Conservation (phyloP, 2,329 filamentous ascomycete genomes). For the Fusarium falciforme region DNA sequence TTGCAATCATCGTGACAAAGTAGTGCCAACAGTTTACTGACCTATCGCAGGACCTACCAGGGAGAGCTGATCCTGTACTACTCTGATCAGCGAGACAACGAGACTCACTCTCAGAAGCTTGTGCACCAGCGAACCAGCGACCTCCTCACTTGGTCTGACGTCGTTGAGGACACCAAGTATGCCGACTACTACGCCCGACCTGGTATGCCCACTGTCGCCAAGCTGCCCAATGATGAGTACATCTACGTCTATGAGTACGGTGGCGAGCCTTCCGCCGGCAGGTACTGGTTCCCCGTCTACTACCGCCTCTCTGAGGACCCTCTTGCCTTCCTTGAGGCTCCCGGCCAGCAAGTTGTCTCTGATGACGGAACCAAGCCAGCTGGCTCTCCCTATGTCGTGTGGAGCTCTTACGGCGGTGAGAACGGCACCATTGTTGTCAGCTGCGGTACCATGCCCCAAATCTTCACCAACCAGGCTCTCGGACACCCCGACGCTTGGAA, state of each 20-base stretch:
- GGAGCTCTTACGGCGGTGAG: constrained; percentile 56
- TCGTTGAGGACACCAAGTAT: constrained; percentile 70
- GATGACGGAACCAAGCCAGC: constrained; percentile 50
- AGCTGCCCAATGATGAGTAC: constrained; percentile 63
- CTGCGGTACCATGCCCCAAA: constrained; percentile 50
- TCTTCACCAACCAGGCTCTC: constrained; percentile 57
- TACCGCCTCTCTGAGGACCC: constrained; percentile 57
- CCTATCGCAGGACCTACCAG: constrained; percentile 59
- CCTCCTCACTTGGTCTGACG: constrained; percentile 67
- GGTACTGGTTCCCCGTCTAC: constrained; percentile 56
- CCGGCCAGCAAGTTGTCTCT: constrained; percentile 48
- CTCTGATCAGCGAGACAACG: constrained; percentile 74
- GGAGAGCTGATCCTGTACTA: constrained; percentile 74
- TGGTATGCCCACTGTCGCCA: constrained; percentile 73
- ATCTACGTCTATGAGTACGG: constrained; percentile 75
- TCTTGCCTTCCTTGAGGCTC: constrained; percentile 49
- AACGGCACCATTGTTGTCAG: constrained; percentile 60
- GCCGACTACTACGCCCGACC: constrained; percentile 72
- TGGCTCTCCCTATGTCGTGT: constrained; percentile 57
- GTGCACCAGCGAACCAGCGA: constrained; percentile 72
- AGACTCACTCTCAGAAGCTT: constrained; percentile 73
- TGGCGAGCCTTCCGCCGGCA: constrained; percentile 51
- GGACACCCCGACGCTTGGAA: constrained; percentile 53
- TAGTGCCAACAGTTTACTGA: background rate
- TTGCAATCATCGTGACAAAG: background rate